phyloP scores from a whole-genome alignment of 495 filamentous ascomycete species.

The Neurospora tetraspora region DNA sequence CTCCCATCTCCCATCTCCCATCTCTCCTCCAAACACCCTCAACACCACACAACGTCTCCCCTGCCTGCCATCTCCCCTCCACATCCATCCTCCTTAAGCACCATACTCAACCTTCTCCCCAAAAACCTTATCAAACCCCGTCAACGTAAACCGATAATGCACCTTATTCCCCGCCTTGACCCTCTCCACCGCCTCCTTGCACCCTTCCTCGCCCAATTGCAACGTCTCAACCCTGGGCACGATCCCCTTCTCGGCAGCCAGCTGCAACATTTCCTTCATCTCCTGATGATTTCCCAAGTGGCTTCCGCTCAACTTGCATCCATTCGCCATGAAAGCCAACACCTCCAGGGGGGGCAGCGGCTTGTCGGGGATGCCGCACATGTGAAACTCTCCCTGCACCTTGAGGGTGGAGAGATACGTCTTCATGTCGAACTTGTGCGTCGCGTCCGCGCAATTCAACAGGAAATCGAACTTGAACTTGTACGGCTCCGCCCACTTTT shows the following conservation, averaged over 20 bases:
- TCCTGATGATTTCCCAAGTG: conserved; percentile 65
- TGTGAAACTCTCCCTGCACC: conserved; percentile 63
- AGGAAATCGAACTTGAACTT: conserved; percentile 63
- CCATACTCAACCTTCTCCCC: conserved; percentile 1
- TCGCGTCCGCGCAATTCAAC: conserved; percentile 62
- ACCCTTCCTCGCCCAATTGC: conserved; percentile 56
- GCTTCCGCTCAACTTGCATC: conserved; percentile 52
- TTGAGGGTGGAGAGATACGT: conserved; percentile 59
- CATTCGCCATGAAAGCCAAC: conserved; percentile 52
- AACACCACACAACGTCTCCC: not conserved
- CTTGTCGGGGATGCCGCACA: conserved; percentile 61
- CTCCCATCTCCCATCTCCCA: too few species aligned
- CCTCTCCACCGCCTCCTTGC: conserved; percentile 59
- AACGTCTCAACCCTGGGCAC: conserved; percentile 62
- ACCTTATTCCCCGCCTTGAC: conserved; percentile 53
- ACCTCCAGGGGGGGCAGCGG: conserved; percentile 52
- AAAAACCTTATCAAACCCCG: conserved; percentile 39
- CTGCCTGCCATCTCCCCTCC: not conserved
- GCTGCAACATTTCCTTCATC: conserved; percentile 63
- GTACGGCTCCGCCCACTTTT: conserved; percentile 49
- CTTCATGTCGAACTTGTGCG: conserved; percentile 52
- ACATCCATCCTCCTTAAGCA: not conserved
- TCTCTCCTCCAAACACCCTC: not conserved
- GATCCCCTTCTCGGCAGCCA: conserved; percentile 66
- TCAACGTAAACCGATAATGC: conserved; percentile 43